phyloP scores from a whole-genome alignment of 2,329 filamentous ascomycete genomes.

The Nigrospora osmanthi region DNA sequence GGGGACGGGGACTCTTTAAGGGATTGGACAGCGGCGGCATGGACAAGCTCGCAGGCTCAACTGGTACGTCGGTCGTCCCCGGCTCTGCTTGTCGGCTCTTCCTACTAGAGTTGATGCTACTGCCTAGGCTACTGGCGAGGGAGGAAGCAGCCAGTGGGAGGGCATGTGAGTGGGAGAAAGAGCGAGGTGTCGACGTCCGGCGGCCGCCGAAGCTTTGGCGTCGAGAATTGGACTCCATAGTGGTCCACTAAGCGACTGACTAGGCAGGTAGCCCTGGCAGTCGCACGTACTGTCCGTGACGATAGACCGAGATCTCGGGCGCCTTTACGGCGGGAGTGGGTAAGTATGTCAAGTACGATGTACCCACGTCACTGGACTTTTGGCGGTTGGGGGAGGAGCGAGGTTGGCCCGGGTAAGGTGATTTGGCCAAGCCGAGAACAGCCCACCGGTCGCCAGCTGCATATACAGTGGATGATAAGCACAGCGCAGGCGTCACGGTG shows the following conservation, averaged over 20 bases:
- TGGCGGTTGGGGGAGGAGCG: too few relatives aligned
- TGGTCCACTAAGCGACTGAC: background rate
- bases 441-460: too few relatives aligned
- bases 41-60: conserved; percentile 53
- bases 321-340: too few relatives aligned
- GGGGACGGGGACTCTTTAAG: conserved; percentile 32
- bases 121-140: conserved; percentile 14
- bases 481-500: too few relatives aligned
- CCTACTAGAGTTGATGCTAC: conserved; percentile 28
- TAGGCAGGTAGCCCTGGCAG: too few relatives aligned
- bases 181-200: conserved; percentile 12
- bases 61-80: conserved; percentile 45
- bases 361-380: too few relatives aligned
- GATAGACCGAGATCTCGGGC: too few relatives aligned
- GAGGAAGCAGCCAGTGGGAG: conserved; percentile 31
- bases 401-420: too few relatives aligned
- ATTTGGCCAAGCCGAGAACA: too few relatives aligned
- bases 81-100: conserved; percentile 55
- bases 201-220: conserved; percentile 6
- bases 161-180: conserved; percentile 25
- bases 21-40: conserved; percentile 49
- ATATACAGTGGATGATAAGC: too few relatives aligned
- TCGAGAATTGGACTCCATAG: background rate
- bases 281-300: too few relatives aligned
- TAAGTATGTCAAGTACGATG: too few relatives aligned